These are phyloP conservation scores for Pyrenula aspistea DNA, from an alignment of 495 filamentous ascomycete genomes.

Conservation along the genomic window DNA sequence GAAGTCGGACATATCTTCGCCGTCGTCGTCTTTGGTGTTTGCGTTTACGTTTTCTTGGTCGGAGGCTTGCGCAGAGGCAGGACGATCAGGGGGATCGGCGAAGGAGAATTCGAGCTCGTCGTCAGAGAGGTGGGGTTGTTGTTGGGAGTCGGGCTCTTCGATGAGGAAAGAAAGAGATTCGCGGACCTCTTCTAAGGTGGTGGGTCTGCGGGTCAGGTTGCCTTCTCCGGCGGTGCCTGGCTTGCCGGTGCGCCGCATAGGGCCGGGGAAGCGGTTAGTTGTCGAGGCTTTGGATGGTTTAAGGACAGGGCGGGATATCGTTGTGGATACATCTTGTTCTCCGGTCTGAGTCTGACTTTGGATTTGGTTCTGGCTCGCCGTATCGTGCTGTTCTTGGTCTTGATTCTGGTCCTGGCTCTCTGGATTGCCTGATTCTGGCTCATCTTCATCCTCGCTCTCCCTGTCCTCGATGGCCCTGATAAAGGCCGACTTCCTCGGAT, in stretches of 20 bases:
- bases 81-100: constrained; percentile 28
- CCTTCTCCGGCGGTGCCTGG: neutral
- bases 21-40: constrained; percentile 22
- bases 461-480: constrained; percentile 78
- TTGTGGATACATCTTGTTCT: constrained; percentile 25
- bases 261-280: constrained; percentile 44
- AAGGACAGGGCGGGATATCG: constrained; percentile 39
- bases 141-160: constrained; percentile 51
- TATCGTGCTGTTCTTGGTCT: constrained; percentile 21
- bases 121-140: constrained; percentile 13
- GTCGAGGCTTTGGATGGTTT: constrained; percentile 29
- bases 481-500: constrained; percentile 85
- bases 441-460: constrained; percentile 61
- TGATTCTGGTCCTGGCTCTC: constrained; percentile 30
- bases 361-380: constrained; percentile 32
- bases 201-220: constrained; percentile 46
- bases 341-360: constrained; percentile 15
- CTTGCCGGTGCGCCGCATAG: constrained; percentile 53
- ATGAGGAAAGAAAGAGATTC: constrained; percentile 71
- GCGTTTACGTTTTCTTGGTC: constrained; percentile 22
- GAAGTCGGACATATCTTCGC: constrained; percentile 20
- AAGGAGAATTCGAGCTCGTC: constrained; percentile 25
- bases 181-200: constrained; percentile 65
- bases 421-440: constrained; percentile 34
- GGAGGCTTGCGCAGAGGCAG: constrained; percentile 19